A percentile compares a stretch with the other conserved stretches of the same genome.
These are phyloP conservation scores for Niebla homalea DNA, from an alignment of 495 filamentous ascomycete genomes.

Conservation along the genomic window DNA sequence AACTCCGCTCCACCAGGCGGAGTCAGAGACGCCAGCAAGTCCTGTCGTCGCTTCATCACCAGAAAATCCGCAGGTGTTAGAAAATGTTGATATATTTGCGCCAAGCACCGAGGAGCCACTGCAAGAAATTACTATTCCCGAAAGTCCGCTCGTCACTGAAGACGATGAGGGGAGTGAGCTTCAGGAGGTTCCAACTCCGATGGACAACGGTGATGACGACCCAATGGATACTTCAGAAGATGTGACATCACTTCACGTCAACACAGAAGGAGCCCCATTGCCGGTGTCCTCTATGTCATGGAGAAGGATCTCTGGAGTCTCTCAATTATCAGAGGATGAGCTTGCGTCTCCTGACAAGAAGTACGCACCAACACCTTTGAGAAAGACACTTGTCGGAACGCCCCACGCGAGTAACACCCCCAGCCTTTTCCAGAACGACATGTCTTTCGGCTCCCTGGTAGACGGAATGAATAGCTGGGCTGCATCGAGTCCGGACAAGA, in stretches of 20 bases:
- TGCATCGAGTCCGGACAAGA: slow-evolving; percentile 36
- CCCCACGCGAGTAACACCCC: slow-evolving; percentile 19
- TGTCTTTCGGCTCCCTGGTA: slow-evolving; percentile 43
- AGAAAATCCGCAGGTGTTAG: not conserved
- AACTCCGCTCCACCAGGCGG: not conserved
- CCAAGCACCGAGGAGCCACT: too few species aligned
- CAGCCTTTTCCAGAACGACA: slow-evolving; percentile 6
- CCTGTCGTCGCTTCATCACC: not conserved
- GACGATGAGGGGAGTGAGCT: too few species aligned
- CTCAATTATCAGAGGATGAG: slow-evolving; percentile 42
- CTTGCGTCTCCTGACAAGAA: slow-evolving; percentile 25
- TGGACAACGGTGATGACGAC: too few species aligned
- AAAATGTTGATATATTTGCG: too few species aligned
- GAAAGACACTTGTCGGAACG: slow-evolving; percentile 19
- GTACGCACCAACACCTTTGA: slow-evolving; percentile 14
- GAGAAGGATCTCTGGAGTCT: slow-evolving; percentile 23
- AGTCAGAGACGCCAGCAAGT: not conserved
- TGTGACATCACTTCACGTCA: too few species aligned
- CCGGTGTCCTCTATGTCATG: slow-evolving; percentile 5
- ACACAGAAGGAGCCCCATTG: not conserved
- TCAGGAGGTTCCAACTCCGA: too few species aligned
- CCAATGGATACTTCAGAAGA: too few species aligned
- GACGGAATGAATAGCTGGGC: slow-evolving; percentile 47
- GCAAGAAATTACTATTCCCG: too few species aligned
- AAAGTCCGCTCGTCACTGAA: too few species aligned